These are phyloP conservation scores for Penicillium hordei DNA, from an alignment of 2,329 filamentous ascomycete genomes.

Conservation along the genomic window DNA sequence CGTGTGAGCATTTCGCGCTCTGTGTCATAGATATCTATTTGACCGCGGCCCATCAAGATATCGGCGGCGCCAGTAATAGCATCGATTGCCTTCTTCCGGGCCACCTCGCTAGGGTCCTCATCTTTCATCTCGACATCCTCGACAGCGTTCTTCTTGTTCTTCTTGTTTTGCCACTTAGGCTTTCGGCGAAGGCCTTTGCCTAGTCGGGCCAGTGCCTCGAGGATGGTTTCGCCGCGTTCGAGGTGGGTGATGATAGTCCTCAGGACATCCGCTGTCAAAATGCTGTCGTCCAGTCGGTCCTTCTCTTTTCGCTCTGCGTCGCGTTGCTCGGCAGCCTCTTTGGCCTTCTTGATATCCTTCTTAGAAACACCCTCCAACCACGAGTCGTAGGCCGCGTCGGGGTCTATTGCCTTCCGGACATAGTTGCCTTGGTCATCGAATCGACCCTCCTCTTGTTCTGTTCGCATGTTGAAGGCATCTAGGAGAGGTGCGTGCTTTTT, in stretches of 20 bases:
- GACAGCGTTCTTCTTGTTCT: slow-evolving; percentile 45
- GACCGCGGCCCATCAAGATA: slow-evolving; percentile 76
- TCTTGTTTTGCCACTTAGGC: slow-evolving; percentile 62
- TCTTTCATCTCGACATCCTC: slow-evolving; percentile 70
- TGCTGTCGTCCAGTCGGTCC: slow-evolving; percentile 70
- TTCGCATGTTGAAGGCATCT: slow-evolving; percentile 91
- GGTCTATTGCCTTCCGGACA: slow-evolving; percentile 82
- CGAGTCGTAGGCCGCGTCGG: slow-evolving; percentile 83
- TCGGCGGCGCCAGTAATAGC: slow-evolving; percentile 87
- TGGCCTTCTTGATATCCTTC: slow-evolving; percentile 86
- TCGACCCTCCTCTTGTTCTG: slow-evolving; percentile 85
- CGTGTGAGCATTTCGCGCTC: slow-evolving; percentile 81
- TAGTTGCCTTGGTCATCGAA: slow-evolving; percentile 93
- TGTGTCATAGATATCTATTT: slow-evolving; percentile 87
- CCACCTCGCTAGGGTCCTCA: slow-evolving; percentile 67
- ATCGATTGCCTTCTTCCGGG: slow-evolving; percentile 72
- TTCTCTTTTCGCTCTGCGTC: slow-evolving; percentile 73
- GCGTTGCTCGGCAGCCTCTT: slow-evolving; percentile 80
- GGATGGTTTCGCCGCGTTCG: slow-evolving; percentile 76
- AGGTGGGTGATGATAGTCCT: slow-evolving; percentile 69
- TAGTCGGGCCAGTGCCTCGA: slow-evolving; percentile 83
- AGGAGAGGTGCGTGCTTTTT: slow-evolving; percentile 92
- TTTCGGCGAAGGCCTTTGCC: slow-evolving; percentile 65
- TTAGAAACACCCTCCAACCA: slow-evolving; percentile 94
- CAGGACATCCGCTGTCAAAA: slow-evolving; percentile 72